Conservation (phyloP, 768 basidiomycete species). For the Tubosaeta brunneosetosa region DNA sequence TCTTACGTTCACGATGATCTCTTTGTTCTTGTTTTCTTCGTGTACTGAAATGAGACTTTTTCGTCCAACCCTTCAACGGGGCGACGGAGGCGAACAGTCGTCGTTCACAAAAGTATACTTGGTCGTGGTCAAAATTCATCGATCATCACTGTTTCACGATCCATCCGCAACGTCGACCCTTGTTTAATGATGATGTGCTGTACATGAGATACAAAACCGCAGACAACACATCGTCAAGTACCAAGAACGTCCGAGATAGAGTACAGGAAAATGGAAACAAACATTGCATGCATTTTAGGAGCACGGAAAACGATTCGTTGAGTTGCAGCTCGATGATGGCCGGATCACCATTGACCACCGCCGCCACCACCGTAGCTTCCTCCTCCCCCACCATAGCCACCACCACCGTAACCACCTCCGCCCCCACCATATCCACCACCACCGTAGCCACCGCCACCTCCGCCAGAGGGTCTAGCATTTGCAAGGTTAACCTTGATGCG, state of each 20-base stretch:
- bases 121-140: too few relatives aligned
- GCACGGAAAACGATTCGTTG: neutral
- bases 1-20: neutral
- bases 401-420: neutral
- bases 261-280: conserved; percentile 3
- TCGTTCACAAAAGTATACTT: too few relatives aligned
- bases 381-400: conserved; percentile 2
- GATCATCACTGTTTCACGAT: neutral
- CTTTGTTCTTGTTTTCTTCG: neutral
- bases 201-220: neutral
- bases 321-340: neutral
- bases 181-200: neutral
- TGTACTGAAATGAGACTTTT: neutral
- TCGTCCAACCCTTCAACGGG: neutral
- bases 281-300: conserved; percentile 12
- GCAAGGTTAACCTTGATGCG: conserved; percentile 47
- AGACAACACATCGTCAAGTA: conserved; percentile 7
- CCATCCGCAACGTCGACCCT: neutral
- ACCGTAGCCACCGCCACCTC: conserved; percentile 21
- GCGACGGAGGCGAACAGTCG: too few relatives aligned
- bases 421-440: conserved; percentile 9
- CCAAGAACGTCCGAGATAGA: neutral
- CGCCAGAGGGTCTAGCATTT: conserved; percentile 28
- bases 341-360: conserved; percentile 10
- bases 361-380: conserved; percentile 5